These are phyloP conservation scores for Claviceps sp. DNA, from an alignment of 2,329 filamentous ascomycete genomes.

Conservation along the genomic window DNA sequence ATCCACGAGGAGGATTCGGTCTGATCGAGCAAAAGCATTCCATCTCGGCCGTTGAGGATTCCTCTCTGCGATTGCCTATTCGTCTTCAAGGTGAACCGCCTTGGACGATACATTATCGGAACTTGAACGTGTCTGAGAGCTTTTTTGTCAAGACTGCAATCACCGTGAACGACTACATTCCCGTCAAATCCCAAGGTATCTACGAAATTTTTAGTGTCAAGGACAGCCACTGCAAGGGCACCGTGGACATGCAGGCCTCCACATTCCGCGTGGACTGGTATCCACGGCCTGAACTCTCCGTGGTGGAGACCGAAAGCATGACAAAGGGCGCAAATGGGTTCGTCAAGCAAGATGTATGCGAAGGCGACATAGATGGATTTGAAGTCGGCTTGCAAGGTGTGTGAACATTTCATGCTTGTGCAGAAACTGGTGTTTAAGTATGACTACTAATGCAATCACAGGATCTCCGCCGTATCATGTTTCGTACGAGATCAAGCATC, in stretches of 20 bases:
- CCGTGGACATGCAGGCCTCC: constrained; percentile 59
- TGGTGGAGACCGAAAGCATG: constrained; percentile 53
- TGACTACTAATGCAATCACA: constrained; percentile 20
- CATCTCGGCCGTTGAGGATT: constrained; percentile 64
- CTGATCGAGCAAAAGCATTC: constrained; percentile 67
- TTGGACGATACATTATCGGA: constrained; percentile 69
- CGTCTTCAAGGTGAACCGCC: constrained; percentile 75
- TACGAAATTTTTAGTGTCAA: constrained; percentile 70
- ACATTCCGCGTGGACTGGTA: constrained; percentile 78
- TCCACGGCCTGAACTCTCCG: constrained; percentile 57
- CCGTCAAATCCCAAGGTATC: constrained; percentile 52
- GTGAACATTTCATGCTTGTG: constrained; percentile 10
- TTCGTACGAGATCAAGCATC: constrained; percentile 67
- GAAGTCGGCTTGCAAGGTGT: constrained; percentile 68
- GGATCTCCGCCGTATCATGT: constrained; percentile 71
- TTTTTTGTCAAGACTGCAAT: constrained; percentile 35
- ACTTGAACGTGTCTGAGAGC: constrained; percentile 40
- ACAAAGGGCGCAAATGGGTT: constrained; percentile 38
- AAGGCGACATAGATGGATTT: constrained; percentile 84
- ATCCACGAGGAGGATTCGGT: constrained; percentile 76
- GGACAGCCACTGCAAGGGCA: constrained; percentile 72
- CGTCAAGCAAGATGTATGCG: constrained; percentile 73
- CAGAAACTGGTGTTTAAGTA: constrained; percentile 11
- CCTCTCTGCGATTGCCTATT: constrained; percentile 61
- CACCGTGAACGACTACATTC: constrained; percentile 53